phyloP scores from a whole-genome alignment of 257 asterid species.

The Striga asiatica region DNA sequence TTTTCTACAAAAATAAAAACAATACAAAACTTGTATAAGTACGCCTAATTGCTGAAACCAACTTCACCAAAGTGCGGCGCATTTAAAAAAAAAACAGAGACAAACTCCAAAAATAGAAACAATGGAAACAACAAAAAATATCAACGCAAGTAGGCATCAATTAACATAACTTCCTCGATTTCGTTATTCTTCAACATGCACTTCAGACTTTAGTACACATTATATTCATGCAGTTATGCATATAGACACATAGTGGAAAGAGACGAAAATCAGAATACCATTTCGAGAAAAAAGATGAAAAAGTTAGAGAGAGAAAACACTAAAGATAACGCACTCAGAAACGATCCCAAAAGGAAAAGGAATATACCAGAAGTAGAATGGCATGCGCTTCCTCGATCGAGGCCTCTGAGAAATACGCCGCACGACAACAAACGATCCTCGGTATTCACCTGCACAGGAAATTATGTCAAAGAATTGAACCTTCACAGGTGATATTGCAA shows the following conservation, averaged over 20 bases:
- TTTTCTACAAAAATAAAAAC: neutral
- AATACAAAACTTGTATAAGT: neutral
- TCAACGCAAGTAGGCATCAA: slow-evolving; percentile 59
- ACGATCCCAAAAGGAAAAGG: slow-evolving; percentile 12
- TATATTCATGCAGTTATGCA: neutral
- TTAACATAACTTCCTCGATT: slow-evolving; percentile 28
- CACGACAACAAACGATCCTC: slow-evolving; percentile 89
- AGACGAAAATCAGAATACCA: slow-evolving; percentile 11
- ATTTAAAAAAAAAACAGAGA: slow-evolving; percentile 5
- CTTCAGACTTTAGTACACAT: slow-evolving; percentile 11
- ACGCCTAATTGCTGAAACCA: too few species aligned
- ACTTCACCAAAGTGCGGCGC: neutral
- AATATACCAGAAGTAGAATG: slow-evolving; percentile 76
- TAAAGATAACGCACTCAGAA: too few species aligned
- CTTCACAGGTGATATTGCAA: too few species aligned
- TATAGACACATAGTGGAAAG: neutral
- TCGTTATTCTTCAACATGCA: slow-evolving; percentile 30
- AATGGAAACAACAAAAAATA: slow-evolving; percentile 36
- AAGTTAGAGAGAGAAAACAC: neutral
- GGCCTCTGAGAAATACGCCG: slow-evolving; percentile 89
- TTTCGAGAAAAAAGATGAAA: slow-evolving; percentile 17
- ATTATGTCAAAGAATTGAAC: too few species aligned
- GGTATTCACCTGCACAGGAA: slow-evolving; percentile 42
- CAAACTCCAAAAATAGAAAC: neutral
- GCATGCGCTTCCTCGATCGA: slow-evolving; percentile 71